Evolutionary conservation across 495 filamentous ascomycete species (phyloP), one percentile per base, ranked within the genome.

Genomic region (Trichoderma reesei): DNA sequence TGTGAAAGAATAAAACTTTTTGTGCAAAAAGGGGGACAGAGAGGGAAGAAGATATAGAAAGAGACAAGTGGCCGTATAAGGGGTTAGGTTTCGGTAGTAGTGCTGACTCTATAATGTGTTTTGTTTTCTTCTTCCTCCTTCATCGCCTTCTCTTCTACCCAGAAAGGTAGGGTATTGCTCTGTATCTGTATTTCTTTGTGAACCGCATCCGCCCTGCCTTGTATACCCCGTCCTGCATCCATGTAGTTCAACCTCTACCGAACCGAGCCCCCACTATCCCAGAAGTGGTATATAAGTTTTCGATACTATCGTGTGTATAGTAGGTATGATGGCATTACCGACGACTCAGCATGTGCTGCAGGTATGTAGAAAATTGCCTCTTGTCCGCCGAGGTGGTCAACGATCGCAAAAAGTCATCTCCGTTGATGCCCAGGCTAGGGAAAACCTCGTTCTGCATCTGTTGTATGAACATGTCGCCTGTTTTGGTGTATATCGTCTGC

Each of bases 401-500:
- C 20, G 71, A 71, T 62, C 76, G 76, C 46, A 85, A 70, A 62
- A 80, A 83, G 38, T 79, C 79, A 6, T 74, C 73, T 16, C 75
- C 78, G 60, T 81, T 76, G 18, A 79, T 73, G 3, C 79, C 78
- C 37, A 83, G 64, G 36, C 69, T 68, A 3, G 80, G 79, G 68
- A 84, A 82, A 36, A 81, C 76, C 1, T 76, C 74, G 5, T 68
- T 69, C 62, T 79, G 80, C 20, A 83, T 65, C 60, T 83, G 77
- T 8, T 73, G 70, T 44, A 83, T 70, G 65, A 83, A 84, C 59
- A 66, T 67, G 20, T 80, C 81, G 34, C 92, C 92, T 18, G 90
- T 90, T 78, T 97, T 98, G 65, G 79, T 75, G 71, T 95, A 91
- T 63, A 98, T 91, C 34, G 83, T 88, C 72, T 91, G 88, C 75